Conservation (phyloP, 331 rosid genomes). For the Stylosanthes scabra region DNA sequence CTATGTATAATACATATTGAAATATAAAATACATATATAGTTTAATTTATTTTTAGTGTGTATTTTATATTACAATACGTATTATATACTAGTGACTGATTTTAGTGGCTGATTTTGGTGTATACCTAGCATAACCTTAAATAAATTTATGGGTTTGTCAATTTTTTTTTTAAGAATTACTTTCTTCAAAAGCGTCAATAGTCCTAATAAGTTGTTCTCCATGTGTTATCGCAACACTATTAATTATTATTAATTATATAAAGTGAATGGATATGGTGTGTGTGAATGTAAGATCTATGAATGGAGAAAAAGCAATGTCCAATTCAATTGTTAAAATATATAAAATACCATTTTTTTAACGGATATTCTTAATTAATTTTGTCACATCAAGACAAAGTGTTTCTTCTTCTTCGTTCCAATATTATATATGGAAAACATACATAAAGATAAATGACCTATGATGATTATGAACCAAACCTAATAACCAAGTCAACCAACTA, state of each 20-base stretch:
- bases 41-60: no score
- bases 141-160: no score
- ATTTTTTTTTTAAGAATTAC: neutral
- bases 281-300: neutral
- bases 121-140: no score
- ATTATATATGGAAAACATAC: no score
- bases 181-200: neutral
- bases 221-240: neutral
- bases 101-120: no score
- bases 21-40: no score
- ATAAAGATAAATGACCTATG: no score
- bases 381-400: neutral
- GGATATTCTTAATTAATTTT: neutral
- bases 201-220: neutral
- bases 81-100: no score
- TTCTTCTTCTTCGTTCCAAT: neutral
- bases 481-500: neutral
- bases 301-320: neutral
- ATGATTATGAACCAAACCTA: neutral
- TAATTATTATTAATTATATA: neutral
- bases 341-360: neutral
- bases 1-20: no score
- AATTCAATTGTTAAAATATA: neutral
- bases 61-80: no score
- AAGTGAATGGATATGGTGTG: neutral